Conservation (phyloP, 495 filamentous ascomycete genomes). For the Penicillium bialowiezense region DNA sequence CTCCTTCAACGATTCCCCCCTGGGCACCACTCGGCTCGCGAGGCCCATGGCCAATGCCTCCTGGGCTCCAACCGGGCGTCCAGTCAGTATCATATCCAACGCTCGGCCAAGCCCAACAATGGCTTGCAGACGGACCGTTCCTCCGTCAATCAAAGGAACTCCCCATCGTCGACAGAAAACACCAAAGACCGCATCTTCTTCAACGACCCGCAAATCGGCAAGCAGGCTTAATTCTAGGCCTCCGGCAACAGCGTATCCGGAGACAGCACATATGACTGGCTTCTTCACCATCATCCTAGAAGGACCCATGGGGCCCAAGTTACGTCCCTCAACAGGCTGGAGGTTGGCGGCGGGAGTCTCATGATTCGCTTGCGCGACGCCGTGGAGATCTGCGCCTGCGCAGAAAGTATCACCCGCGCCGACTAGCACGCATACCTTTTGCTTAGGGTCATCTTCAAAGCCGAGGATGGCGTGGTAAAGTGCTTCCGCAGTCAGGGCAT, state of each 20-base stretch:
- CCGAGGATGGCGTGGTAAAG: slow-evolving; percentile 37
- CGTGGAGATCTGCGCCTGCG: slow-evolving; percentile 44
- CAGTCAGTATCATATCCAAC: slow-evolving; percentile 51
- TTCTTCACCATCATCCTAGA: slow-evolving; percentile 38
- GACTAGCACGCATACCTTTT: slow-evolving; percentile 45
- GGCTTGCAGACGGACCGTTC: slow-evolving; percentile 45
- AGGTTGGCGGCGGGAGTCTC: slow-evolving; percentile 10
- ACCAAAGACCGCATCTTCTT: slow-evolving; percentile 47
- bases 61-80: slow-evolving; percentile 38
- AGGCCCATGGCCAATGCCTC: slow-evolving; percentile 49
- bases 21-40: slow-evolving; percentile 45
- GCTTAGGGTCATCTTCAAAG: slow-evolving; percentile 41
- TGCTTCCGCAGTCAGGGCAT: slow-evolving; percentile 33
- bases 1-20: slow-evolving; percentile 43
- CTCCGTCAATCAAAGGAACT: slow-evolving; percentile 49
- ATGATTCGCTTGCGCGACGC: slow-evolving; percentile 21
- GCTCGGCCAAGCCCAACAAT: slow-evolving; percentile 49
- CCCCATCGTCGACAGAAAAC: slow-evolving; percentile 50
- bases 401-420: slow-evolving; percentile 41
- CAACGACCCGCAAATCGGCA: slow-evolving; percentile 44
- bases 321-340: slow-evolving; percentile 24
- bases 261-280: slow-evolving; percentile 42
- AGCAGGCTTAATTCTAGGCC: slow-evolving; percentile 47
- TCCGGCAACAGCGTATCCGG: slow-evolving; percentile 49
- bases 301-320: slow-evolving; percentile 44